These are phyloP conservation scores for Dipteronia dyeriana DNA, from an alignment of 345 rosid genomes.

Conservation along the genomic window DNA sequence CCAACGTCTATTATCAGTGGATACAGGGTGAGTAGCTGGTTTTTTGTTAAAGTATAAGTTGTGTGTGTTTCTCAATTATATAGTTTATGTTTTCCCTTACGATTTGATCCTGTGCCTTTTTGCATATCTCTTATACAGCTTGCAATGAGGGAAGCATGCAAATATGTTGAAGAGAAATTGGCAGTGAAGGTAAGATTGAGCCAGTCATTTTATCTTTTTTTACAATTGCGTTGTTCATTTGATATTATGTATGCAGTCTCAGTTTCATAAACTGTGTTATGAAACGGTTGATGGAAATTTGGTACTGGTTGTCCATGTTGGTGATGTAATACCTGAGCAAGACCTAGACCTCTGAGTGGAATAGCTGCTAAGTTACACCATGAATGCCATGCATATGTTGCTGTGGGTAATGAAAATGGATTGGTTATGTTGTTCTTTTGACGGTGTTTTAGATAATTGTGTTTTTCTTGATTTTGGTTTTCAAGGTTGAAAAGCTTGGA, in stretches of 20 bases:
- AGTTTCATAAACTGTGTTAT: background rate
- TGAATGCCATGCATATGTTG: background rate
- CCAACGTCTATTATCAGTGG: conserved; percentile 98
- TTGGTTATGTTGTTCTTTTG: background rate
- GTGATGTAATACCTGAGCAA: background rate
- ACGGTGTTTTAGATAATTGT: background rate
- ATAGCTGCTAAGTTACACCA: background rate
- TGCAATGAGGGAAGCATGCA: conserved; percentile 99
- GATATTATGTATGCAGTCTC: background rate
- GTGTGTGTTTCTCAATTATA: background rate
- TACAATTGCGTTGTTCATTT: background rate
- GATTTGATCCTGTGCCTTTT: background rate
- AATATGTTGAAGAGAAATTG: conserved; percentile 86
- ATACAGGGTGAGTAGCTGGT: conserved; percentile 57
- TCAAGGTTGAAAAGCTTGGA: conserved; percentile 94
- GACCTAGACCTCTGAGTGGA: background rate
- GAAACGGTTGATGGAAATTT: background rate
- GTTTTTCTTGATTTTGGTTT: conserved; percentile 8
- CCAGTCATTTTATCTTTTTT: background rate
- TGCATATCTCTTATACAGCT: conserved; percentile 49
- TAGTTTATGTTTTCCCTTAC: background rate
- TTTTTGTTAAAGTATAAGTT: background rate
- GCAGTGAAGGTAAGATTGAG: conserved; percentile 65
- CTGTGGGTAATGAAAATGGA: background rate
- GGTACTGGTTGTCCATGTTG: background rate